Evolutionary conservation across 192 early-diverging fungal genomes (phyloP).

Genomic region (Mortierella hygrophila): DNA sequence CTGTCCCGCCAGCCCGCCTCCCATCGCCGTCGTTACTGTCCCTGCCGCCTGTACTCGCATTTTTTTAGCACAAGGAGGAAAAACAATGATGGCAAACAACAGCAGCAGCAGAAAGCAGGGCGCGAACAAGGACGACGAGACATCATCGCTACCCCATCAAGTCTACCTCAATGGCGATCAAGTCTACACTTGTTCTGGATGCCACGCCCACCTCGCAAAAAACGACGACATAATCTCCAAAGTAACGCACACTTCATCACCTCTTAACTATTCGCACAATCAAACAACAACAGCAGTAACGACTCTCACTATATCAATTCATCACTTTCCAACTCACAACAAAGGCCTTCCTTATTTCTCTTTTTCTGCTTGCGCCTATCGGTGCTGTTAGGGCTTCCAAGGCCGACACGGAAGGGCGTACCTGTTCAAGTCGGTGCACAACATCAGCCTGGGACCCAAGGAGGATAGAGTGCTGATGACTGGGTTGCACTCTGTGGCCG

Average conservation of each 20-base stretch:
- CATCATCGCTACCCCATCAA: slow-evolving; percentile 54
- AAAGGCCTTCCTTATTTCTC: not conserved
- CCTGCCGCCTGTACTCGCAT: no score
- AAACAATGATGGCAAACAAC: not conserved
- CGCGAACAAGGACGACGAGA: slow-evolving; percentile 2
- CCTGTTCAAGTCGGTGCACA: slow-evolving; percentile 65
- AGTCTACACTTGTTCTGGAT: slow-evolving; percentile 66
- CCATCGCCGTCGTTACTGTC: not conserved
- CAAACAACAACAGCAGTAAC: not conserved
- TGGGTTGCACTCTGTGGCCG: slow-evolving; percentile 69
- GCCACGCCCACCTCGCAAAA: slow-evolving; percentile 65
- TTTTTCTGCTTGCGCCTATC: not conserved
- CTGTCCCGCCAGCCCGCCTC: not conserved
- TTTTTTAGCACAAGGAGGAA: not conserved
- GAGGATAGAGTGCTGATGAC: slow-evolving; percentile 71
- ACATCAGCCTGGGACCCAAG: slow-evolving; percentile 62
- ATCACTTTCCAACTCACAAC: not conserved
- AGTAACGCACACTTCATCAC: slow-evolving; percentile 12
- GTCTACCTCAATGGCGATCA: slow-evolving; percentile 58
- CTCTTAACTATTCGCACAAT: not conserved
- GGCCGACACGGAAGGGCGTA: slow-evolving; percentile 69
- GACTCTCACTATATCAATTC: not conserved
- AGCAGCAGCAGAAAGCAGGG: not conserved
- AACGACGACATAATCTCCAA: slow-evolving; percentile 72
- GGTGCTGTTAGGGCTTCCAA: slow-evolving; percentile 57